Evolutionary conservation across 2,329 filamentous ascomycete genomes (phyloP).

Genomic region (Aspergillus pseudonomiae): DNA sequence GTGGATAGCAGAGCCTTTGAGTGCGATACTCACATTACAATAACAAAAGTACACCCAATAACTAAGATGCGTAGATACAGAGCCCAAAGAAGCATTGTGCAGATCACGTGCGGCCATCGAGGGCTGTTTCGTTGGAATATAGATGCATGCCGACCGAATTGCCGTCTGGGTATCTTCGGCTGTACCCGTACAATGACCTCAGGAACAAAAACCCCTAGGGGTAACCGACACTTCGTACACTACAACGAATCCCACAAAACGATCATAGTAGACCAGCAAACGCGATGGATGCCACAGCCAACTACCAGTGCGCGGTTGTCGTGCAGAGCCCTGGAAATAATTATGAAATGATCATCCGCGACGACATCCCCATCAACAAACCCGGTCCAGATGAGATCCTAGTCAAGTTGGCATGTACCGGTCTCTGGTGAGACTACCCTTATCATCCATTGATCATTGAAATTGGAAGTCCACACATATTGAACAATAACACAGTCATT

Average conservation of each 20-base stretch:
- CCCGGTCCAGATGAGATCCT: background rate
- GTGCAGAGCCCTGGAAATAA: background rate
- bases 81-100: no score
- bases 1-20: no score
- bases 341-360: background rate
- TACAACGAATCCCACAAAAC: background rate
- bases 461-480: accelerated
- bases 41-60: no score
- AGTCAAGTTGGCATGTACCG: background rate
- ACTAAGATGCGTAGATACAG: no score
- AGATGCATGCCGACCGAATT: background rate
- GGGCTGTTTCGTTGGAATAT: no score
- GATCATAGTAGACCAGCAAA: accelerated
- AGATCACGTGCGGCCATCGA: no score
- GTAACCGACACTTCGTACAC: background rate
- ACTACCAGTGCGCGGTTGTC: background rate
- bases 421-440: background rate
- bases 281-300: no score
- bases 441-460: accelerated
- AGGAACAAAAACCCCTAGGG: background rate
- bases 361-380: background rate
- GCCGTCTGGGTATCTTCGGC: background rate
- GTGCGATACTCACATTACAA: no score
- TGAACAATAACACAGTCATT: background rate
- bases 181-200: background rate